Conservation (phyloP, 306 rosid species). For the Rubus parviflorus region DNA sequence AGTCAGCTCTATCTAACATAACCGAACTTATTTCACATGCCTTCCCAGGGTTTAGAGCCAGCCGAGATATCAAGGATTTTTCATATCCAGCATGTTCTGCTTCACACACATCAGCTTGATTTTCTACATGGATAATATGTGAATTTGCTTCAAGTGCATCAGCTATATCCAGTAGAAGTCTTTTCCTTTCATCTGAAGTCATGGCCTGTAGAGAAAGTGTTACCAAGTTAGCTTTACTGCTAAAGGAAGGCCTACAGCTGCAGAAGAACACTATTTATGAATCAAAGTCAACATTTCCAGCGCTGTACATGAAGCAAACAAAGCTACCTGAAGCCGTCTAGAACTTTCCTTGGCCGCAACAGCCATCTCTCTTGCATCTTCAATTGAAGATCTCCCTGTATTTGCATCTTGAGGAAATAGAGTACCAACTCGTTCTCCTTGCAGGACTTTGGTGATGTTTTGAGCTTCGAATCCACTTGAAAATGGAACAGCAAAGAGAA, state of each 20-base stretch:
- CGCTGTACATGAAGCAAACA: conserved; percentile 3
- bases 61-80: conserved; percentile 73
- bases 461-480: conserved; percentile 75
- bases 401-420: conserved; percentile 86
- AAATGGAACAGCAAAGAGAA: conserved; percentile 23
- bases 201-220: conserved; percentile 54
- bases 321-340: conserved; percentile 81
- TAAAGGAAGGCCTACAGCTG: conserved; percentile 5
- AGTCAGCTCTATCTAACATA: conserved; percentile 12
- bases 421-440: conserved; percentile 86
- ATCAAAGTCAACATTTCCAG: neutral
- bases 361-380: conserved; percentile 87
- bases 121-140: conserved; percentile 65
- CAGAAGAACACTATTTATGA: neutral
- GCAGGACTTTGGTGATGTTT: conserved; percentile 71
- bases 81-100: conserved; percentile 81
- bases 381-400: conserved; percentile 47
- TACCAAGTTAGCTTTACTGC: conserved; percentile 28
- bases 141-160: conserved; percentile 80
- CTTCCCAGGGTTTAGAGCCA: conserved; percentile 82
- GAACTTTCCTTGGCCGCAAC: conserved; percentile 93
- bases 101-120: conserved; percentile 73
- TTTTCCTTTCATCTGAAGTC: conserved; percentile 75
- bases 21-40: conserved; percentile 39
- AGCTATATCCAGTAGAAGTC: conserved; percentile 79